Percentiles rank a stretch among this genome's conserved stretches.
Evolutionary conservation across 208 protist species (phyloP).

Genomic region (Trypanosoma caninum): DNA sequence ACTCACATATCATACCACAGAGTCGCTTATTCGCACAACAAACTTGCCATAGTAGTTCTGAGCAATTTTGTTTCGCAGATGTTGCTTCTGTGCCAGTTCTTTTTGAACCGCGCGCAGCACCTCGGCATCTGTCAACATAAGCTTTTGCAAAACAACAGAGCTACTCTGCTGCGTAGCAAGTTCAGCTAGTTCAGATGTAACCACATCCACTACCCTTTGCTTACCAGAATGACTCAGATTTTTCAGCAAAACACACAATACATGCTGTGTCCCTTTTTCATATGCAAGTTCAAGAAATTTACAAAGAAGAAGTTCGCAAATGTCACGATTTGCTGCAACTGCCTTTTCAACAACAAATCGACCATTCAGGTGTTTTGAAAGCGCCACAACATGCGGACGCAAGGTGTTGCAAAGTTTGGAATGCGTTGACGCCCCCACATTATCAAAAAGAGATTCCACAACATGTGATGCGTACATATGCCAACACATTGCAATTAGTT

Average conservation of each 20-base stretch:
- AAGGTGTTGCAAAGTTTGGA: slow-evolving; percentile 64
- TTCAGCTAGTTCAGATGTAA: slow-evolving; percentile 44
- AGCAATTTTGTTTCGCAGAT: slow-evolving; percentile 57
- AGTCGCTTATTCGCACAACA: slow-evolving; percentile 71
- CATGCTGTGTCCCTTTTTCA: slow-evolving; percentile 80
- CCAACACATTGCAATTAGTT: slow-evolving; percentile 63
- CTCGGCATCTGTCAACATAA: slow-evolving; percentile 61
- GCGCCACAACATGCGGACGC: slow-evolving; percentile 41
- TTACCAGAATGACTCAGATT: slow-evolving; percentile 67
- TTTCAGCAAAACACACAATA: slow-evolving; percentile 63
- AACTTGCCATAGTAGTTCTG: slow-evolving; percentile 88
- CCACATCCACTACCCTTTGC: slow-evolving; percentile 43
- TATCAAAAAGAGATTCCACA: slow-evolving; percentile 64
- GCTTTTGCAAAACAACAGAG: slow-evolving; percentile 79
- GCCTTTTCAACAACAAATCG: slow-evolving; percentile 86
- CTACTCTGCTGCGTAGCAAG: slow-evolving; percentile 62
- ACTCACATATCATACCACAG: not conserved
- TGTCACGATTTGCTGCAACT: slow-evolving; percentile 66
- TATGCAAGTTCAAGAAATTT: slow-evolving; percentile 60
- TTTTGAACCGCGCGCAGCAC: slow-evolving; percentile 46
- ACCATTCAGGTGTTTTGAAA: slow-evolving; percentile 79
- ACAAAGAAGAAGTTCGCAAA: slow-evolving; percentile 67
- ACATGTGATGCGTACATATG: slow-evolving; percentile 76
- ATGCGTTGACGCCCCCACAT: slow-evolving; percentile 66
- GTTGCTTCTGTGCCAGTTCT: slow-evolving; percentile 33